phyloP scores from a whole-genome alignment of 1,139 yeast species.

The Debaryomyces sp. region DNA sequence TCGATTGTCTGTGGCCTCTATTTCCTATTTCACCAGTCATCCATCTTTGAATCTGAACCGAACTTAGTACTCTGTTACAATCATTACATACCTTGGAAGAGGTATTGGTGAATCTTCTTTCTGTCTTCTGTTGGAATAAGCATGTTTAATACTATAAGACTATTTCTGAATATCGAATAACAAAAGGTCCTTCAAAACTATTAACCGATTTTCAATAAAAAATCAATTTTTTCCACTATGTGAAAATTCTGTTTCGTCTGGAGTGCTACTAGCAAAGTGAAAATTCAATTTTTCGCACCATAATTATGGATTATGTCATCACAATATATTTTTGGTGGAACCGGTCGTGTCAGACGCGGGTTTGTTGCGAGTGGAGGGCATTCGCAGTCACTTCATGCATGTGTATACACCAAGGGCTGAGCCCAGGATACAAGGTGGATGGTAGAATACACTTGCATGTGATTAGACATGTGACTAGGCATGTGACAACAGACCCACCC shows the following conservation, averaged over 20 bases:
- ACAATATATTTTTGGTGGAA: background rate
- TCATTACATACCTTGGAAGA: conserved; percentile 87
- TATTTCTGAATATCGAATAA: conserved; percentile 9
- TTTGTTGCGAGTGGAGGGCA: background rate
- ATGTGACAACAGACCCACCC: background rate
- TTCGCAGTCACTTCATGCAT: background rate
- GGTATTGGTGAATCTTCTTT: conserved; percentile 98
- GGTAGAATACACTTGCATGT: no score
- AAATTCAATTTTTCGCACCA: conserved; percentile 2
- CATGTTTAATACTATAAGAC: conserved; percentile 55
- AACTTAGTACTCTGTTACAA: background rate
- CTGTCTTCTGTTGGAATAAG: conserved; percentile 99
- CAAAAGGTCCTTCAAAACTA: conserved; percentile 10
- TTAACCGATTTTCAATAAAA: conserved; percentile 3
- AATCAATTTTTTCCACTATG: conserved; percentile 8
- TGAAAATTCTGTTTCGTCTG: conserved; percentile 5
- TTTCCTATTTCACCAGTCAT: background rate
- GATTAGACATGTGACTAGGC: background rate
- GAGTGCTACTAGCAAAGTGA: conserved; percentile 2
- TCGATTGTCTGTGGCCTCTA: background rate
- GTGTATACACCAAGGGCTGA: background rate
- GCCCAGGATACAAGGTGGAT: no score
- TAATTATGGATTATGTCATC: background rate
- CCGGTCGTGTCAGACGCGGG: background rate
- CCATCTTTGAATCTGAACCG: conserved; percentile 2